Evolutionary conservation across 345 rosid species (phyloP).

Genomic region (Alliaria petiolata): DNA sequence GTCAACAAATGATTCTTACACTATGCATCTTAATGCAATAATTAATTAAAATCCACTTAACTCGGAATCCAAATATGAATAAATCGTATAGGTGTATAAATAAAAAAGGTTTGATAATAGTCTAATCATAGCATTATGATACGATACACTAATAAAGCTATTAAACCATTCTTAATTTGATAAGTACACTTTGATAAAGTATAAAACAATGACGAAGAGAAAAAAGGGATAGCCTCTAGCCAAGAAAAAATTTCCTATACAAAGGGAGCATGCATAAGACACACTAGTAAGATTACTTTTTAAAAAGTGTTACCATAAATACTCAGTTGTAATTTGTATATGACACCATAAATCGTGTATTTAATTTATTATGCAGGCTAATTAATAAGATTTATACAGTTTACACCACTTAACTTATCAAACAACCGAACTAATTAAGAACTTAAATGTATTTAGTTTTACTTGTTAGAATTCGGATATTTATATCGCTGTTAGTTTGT

Average conservation of each 20-base stretch:
- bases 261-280: not conserved
- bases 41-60: not conserved
- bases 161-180: conserved; percentile 10
- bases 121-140: conserved; percentile 28
- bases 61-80: conserved; percentile 8
- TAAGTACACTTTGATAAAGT: conserved; percentile 18
- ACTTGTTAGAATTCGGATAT: not conserved
- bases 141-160: conserved; percentile 14
- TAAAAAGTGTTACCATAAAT: not conserved
- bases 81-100: not conserved
- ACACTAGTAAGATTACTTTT: not conserved
- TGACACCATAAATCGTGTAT: too few species aligned
- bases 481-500: too few species aligned
- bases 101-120: conserved; percentile 5
- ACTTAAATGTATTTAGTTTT: not conserved
- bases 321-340: not conserved
- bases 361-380: too few species aligned
- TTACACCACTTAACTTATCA: not conserved
- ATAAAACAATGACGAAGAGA: conserved; percentile 5
- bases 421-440: not conserved
- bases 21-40: not conserved
- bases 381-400: not conserved
- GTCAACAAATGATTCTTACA: not conserved
- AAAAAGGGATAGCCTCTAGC: not conserved
- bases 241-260: not conserved